A percentile compares a stretch with the other conserved stretches of the same genome.
Evolutionary conservation across 495 filamentous ascomycete species (phyloP).

Genomic region (Aspergillus cavernicola): DNA sequence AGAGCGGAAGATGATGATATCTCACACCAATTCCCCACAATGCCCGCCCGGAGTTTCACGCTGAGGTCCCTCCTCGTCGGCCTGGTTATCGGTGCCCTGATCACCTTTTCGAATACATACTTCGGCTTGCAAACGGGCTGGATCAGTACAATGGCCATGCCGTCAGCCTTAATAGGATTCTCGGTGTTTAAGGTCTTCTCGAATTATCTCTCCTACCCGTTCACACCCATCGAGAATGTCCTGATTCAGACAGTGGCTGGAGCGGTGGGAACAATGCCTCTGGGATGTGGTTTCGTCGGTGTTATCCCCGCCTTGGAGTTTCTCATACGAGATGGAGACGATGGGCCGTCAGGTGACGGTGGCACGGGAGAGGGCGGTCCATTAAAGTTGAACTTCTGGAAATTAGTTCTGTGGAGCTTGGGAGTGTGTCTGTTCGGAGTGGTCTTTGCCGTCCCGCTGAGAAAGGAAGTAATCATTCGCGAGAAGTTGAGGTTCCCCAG

Average conservation of each 20-base stretch:
- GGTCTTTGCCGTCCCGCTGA: conserved; percentile 84
- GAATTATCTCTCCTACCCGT: conserved; percentile 67
- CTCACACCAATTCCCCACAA: conserved; percentile 7
- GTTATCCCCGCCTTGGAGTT: conserved; percentile 90
- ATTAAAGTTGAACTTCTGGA: conserved; percentile 64
- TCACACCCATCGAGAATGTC: conserved; percentile 95
- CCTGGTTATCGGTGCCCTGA: conserved; percentile 77
- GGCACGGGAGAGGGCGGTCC: conserved; percentile 65
- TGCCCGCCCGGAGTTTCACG: conserved; percentile 64
- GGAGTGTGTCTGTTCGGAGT: conserved; percentile 95
- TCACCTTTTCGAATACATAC: conserved; percentile 95
- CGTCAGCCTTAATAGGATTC: conserved; percentile 91
- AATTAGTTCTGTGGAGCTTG: conserved; percentile 82
- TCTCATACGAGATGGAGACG: conserved; percentile 68
- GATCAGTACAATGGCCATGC: conserved; percentile 86
- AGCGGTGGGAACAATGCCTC: conserved; percentile 92
- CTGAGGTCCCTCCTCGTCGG: conserved; percentile 75
- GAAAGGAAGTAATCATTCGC: conserved; percentile 84
- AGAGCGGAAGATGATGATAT: neutral
- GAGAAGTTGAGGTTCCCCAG: conserved; percentile 93
- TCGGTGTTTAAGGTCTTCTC: conserved; percentile 84
- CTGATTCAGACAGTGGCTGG: conserved; percentile 96
- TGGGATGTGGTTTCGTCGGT: conserved; percentile 94
- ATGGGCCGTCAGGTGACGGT: conserved; percentile 46
- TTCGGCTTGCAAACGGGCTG: conserved; percentile 98